Percentiles rank a stretch among this genome's conserved stretches.
These are phyloP conservation scores for Cytospora chrysosperma DNA, from an alignment of 2,329 filamentous ascomycete genomes.

Conservation along the genomic window DNA sequence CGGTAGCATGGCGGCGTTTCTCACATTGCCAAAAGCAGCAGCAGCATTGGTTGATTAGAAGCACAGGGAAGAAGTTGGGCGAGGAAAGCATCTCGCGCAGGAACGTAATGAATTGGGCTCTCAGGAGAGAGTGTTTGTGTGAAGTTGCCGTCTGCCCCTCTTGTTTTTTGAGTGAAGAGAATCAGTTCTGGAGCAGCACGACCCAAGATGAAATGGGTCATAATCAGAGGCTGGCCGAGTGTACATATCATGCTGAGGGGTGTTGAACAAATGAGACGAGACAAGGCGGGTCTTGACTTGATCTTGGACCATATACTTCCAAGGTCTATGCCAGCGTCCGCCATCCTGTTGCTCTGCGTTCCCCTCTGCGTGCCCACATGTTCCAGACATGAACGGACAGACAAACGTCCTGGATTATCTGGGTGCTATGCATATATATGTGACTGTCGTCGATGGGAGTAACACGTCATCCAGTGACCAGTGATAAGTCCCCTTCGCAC, in stretches of 20 bases:
- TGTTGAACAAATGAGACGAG: not conserved
- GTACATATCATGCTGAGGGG: not conserved
- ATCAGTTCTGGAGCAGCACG: not conserved
- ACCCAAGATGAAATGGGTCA: not conserved
- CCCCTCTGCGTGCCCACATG: not conserved
- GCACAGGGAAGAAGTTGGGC: not conserved
- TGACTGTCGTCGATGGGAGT: too few relatives aligned
- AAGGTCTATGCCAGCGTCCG: not conserved
- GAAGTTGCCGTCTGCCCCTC: not conserved
- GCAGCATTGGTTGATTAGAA: not conserved
- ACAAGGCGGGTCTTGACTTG: not conserved
- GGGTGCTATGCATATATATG: too few relatives aligned
- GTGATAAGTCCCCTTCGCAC: too few relatives aligned
- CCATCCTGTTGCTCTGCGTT: too few relatives aligned
- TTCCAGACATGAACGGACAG: not conserved
- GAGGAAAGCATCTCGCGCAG: not conserved
- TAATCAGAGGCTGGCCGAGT: not conserved
- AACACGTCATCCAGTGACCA: too few relatives aligned
- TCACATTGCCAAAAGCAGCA: not conserved
- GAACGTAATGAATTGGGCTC: not conserved
- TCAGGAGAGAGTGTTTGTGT: too few relatives aligned
- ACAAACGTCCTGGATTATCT: not conserved
- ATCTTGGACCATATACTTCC: not conserved
- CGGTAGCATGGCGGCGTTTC: not conserved
- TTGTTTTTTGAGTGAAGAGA: not conserved